A percentile compares a stretch with the other conserved stretches of the same genome.
Evolutionary conservation across 106 monocot species (phyloP).

Genomic region (Agapanthus africanus): DNA sequence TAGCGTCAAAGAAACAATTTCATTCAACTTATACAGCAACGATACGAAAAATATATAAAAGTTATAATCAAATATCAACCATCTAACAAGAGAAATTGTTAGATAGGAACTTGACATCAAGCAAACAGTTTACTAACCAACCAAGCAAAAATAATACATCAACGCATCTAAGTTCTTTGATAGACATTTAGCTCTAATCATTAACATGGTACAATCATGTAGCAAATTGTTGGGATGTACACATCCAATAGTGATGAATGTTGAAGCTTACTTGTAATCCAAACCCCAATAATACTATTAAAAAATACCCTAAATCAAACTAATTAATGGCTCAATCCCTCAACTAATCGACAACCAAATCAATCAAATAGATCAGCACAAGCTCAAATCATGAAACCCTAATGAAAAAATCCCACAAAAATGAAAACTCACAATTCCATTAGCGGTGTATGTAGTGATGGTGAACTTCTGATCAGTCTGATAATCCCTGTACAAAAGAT

Average conservation of each 20-base stretch:
- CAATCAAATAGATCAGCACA: not conserved
- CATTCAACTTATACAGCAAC: not conserved
- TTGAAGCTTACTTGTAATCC: too few relatives aligned
- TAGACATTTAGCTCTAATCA: too few relatives aligned
- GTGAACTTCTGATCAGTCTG: slow-evolving; percentile 67
- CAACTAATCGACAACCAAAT: not conserved
- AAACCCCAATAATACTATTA: too few relatives aligned
- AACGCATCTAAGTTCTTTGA: too few relatives aligned
- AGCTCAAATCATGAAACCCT: not conserved
- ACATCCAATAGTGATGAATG: too few relatives aligned
- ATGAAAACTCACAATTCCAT: slow-evolving; percentile 49
- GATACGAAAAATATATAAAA: not conserved
- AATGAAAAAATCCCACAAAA: too few relatives aligned
- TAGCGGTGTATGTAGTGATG: slow-evolving; percentile 46
- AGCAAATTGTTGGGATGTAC: too few relatives aligned
- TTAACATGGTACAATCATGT: too few relatives aligned
- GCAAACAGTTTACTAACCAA: not conserved
- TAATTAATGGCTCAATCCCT: too few relatives aligned
- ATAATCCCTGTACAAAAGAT: slow-evolving; percentile 74
- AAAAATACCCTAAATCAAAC: too few relatives aligned
- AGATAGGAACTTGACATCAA: not conserved
- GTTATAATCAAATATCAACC: not conserved
- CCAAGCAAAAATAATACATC: too few relatives aligned
- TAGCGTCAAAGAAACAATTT: not conserved
- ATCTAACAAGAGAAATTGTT: not conserved